Evolutionary conservation across 2,329 filamentous ascomycete species (phyloP).

Genomic region (Pyricularia grisea): DNA sequence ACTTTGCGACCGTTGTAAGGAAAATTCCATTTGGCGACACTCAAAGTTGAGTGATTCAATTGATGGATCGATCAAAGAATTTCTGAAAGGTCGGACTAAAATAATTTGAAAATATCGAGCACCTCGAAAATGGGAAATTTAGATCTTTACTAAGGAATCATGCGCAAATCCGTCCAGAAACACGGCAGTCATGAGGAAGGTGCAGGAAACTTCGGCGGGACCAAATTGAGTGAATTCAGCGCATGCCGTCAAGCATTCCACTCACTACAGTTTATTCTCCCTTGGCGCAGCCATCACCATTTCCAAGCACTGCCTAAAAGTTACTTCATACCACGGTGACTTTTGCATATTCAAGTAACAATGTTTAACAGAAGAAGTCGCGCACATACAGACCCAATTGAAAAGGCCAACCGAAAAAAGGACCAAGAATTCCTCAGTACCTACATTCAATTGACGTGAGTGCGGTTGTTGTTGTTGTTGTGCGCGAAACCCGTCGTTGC

Average conservation of each 20-base stretch:
- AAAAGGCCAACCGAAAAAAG: constrained; percentile 34
- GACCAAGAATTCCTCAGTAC: constrained; percentile 38
- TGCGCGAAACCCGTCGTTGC: not conserved
- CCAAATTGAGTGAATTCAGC: not conserved
- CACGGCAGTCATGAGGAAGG: not conserved
- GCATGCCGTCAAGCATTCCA: not conserved
- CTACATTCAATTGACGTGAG: constrained; percentile 38
- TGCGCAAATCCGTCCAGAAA: not conserved
- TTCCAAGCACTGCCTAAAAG: not conserved
- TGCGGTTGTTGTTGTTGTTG: constrained; percentile 2
- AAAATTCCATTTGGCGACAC: not conserved
- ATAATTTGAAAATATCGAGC: not conserved
- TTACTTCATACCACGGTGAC: not conserved
- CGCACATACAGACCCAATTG: constrained; percentile 26
- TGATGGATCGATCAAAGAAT: not conserved
- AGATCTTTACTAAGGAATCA: not conserved
- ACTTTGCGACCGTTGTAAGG: not conserved
- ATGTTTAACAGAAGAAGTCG: not conserved
- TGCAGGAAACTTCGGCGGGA: not conserved
- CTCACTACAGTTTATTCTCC: not conserved
- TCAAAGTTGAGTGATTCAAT: no score
- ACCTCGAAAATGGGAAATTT: not conserved
- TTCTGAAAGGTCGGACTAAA: not conserved
- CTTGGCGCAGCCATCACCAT: not conserved
- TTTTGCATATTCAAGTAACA: not conserved